These are phyloP conservation scores for Penicillium sclerotiorum DNA, from an alignment of 2,329 filamentous ascomycete genomes.

Conservation along the genomic window DNA sequence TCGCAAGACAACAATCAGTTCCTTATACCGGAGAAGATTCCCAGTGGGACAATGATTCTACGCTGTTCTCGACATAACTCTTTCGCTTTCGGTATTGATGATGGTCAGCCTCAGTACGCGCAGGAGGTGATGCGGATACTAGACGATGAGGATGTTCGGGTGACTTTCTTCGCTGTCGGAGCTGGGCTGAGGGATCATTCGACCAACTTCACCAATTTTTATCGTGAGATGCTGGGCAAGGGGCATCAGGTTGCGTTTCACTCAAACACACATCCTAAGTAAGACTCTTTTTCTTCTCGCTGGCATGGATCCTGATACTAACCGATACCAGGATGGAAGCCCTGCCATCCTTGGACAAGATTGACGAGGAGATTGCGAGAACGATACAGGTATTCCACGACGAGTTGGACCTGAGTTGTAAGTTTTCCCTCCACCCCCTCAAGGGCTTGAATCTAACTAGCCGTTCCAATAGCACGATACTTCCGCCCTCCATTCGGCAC, in stretches of 20 bases:
- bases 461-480: slow-evolving; percentile 57
- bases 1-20: slow-evolving; percentile 37
- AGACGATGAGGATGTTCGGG: slow-evolving; percentile 62
- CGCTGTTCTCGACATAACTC: slow-evolving; percentile 68
- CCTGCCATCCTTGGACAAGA: slow-evolving; percentile 32
- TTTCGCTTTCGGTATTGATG: slow-evolving; percentile 73
- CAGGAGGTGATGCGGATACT: slow-evolving; percentile 64
- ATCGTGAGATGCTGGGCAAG: slow-evolving; percentile 62
- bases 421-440: no score
- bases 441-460: no score
- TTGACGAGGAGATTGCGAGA: slow-evolving; percentile 41
- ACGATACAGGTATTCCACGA: slow-evolving; percentile 36
- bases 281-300: slow-evolving; percentile 10
- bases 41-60: slow-evolving; percentile 63
- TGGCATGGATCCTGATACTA: background rate
- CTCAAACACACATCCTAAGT: slow-evolving; percentile 69
- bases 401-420: slow-evolving; percentile 38
- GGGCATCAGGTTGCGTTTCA: slow-evolving; percentile 72
- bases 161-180: slow-evolving; percentile 73
- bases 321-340: slow-evolving; percentile 38
- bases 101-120: slow-evolving; percentile 63
- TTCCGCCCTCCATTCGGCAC: slow-evolving; percentile 72
- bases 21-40: slow-evolving; percentile 61
- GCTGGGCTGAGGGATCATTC: slow-evolving; percentile 60
- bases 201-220: slow-evolving; percentile 66